Evolutionary conservation across 1,284 basidiomycete genomes (phyloP), one percentile per base, ranked within the genome.

Genomic region (Phaffia rhodozyma): DNA sequence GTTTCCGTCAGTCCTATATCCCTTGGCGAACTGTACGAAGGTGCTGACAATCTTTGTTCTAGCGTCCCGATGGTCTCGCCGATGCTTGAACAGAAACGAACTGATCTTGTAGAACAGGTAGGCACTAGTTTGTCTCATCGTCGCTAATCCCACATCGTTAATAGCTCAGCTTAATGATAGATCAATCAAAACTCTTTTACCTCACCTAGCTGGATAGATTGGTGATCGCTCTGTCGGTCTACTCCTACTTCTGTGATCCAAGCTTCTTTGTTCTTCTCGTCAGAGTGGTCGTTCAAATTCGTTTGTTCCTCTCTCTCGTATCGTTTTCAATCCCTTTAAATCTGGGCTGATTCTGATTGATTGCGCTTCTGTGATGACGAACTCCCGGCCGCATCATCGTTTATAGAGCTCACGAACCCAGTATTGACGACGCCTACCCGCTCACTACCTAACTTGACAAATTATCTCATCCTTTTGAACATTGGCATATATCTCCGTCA

Each of bases 41-140:
- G 9, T 27, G 16, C 27, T n/a, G 6, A 23, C 47, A 4, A 25
- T 6, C 21, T 21, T 25, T 50, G 1, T n/a, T 47, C 20, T 29
- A 32, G 18, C 34, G 13, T 23, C 27, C 38, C 30, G 9, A 18
- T 48, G 47, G 30, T 29, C 20, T 38, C 38, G 13, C 38, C 13
- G 2, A 50, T 52, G 48, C 55, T 62, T 34, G 58, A 57, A n/a
- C 47, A 57, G 18, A 57, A 62, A 27, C 55, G 61, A 21, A 50
- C 52, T 25, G 61, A 62, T 30, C 32, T 62, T 49, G 61, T 62
- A 23, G 48, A 50, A 5, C 61, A 62, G 61, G 61, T 62, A 18
- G 16, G 55, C 4, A 34, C 5, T 29, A 23, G 1, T 50, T 27
- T 30, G 11, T 55, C 4, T 5, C 25, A 16, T 1, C 11, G 6